Conservation (phyloP, 1,284 basidiomycete genomes). For the Tilletia setariae region DNA sequence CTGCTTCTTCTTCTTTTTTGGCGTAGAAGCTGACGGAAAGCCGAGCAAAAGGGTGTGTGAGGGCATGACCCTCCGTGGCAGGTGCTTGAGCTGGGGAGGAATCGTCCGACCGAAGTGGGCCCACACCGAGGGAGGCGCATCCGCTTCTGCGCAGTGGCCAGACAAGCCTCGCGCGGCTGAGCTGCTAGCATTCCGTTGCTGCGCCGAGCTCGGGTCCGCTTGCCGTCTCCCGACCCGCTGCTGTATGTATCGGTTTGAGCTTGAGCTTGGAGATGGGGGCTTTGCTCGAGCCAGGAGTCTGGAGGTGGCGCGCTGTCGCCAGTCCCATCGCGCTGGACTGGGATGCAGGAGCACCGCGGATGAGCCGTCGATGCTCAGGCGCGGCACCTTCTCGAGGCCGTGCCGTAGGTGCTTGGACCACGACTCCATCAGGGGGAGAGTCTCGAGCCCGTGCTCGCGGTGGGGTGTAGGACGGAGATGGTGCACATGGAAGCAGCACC, state of each 20-base stretch:
- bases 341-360: conserved; percentile 1
- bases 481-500: no score
- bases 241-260: not conserved
- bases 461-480: no score
- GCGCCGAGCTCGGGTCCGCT: not conserved
- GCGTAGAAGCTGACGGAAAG: not conserved
- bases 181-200: conserved; percentile 8
- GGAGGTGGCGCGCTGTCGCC: conserved; percentile 6
- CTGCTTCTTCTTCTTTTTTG: not conserved
- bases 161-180: not conserved
- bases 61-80: not conserved
- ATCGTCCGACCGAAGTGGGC: not conserved
- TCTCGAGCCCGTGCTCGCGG: not conserved
- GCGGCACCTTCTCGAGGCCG: conserved; percentile 15
- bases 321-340: conserved; percentile 7
- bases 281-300: not conserved
- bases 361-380: not conserved
- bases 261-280: not conserved
- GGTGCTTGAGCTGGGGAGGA: not conserved
- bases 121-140: not conserved
- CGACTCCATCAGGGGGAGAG: conserved; percentile 2
- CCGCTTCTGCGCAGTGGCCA: not conserved
- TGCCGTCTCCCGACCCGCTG: no score
- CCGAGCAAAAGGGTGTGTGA: not conserved
- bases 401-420: conserved; percentile 1